Conservation (phyloP, 768 basidiomycete species). For the Suillus subalutaceus region DNA sequence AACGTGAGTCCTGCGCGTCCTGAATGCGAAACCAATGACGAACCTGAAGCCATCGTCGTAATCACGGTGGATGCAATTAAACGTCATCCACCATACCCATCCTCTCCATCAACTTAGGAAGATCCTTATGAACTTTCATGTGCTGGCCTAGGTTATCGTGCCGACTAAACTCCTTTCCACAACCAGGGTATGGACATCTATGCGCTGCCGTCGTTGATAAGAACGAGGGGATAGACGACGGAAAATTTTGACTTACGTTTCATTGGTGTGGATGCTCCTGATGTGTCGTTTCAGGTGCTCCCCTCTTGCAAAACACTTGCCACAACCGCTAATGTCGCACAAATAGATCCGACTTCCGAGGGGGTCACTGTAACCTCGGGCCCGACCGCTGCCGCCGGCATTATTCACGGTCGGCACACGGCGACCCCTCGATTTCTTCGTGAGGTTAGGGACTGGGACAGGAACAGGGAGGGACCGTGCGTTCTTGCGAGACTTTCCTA, state of each 20-base stretch:
- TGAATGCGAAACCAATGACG: neutral
- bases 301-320: slow-evolving; percentile 84
- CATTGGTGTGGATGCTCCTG: slow-evolving; percentile 86
- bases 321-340: slow-evolving; percentile 82
- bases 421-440: slow-evolving; percentile 70
- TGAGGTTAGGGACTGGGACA: slow-evolving; percentile 68
- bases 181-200: slow-evolving; percentile 77
- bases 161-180: slow-evolving; percentile 82
- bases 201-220: slow-evolving; percentile 55
- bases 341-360: slow-evolving; percentile 58
- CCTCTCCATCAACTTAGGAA: slow-evolving; percentile 31
- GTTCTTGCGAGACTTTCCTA: slow-evolving; percentile 36
- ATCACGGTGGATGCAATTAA: neutral
- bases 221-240: slow-evolving; percentile 12
- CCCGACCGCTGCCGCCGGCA: slow-evolving; percentile 26
- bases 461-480: slow-evolving; percentile 52
- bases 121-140: slow-evolving; percentile 73
- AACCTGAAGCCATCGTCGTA: neutral
- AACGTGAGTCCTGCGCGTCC: neutral
- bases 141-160: slow-evolving; percentile 91
- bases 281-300: slow-evolving; percentile 93
- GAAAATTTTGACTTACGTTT: slow-evolving; percentile 63
- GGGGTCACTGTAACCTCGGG: slow-evolving; percentile 36
- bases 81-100: slow-evolving; percentile 8
- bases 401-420: slow-evolving; percentile 58